phyloP scores from a whole-genome alignment of 352 stramenopile genomes.

The Phytophthora sojae region DNA sequence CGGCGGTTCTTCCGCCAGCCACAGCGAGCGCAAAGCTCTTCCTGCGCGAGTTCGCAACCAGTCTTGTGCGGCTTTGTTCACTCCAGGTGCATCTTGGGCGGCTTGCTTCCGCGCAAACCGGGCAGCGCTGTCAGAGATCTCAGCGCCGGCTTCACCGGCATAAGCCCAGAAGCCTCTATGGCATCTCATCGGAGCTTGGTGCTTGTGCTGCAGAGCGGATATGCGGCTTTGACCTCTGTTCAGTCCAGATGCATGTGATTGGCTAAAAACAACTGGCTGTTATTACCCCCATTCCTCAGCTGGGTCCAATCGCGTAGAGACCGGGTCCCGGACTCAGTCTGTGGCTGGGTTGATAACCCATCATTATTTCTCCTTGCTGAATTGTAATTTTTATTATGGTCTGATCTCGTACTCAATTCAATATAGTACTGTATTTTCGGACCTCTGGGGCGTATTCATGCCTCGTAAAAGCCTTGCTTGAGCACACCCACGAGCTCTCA shows the following conservation, averaged over 20 bases:
- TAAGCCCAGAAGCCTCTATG: neutral
- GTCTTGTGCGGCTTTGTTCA: neutral
- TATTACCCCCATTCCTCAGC: too few relatives aligned
- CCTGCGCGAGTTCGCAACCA: neutral
- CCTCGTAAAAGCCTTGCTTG: too few relatives aligned
- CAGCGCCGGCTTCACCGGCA: neutral
- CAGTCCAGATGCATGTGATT: neutral
- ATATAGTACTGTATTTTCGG: too few relatives aligned
- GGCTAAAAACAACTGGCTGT: neutral
- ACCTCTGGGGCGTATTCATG: too few relatives aligned
- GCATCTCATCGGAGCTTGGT: neutral
- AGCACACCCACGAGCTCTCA: too few relatives aligned
- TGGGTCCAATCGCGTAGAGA: too few relatives aligned
- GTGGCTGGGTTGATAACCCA: too few relatives aligned
- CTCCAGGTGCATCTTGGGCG: neutral
- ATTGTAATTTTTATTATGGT: too few relatives aligned
- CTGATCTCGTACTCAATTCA: too few relatives aligned
- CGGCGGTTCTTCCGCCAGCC: neutral
- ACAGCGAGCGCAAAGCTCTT: neutral
- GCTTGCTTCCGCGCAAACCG: neutral
- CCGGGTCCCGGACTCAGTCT: too few relatives aligned
- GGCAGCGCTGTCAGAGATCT: neutral
- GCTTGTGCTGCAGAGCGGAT: neutral
- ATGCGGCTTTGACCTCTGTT: neutral
- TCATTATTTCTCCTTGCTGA: too few relatives aligned